Base-by-base conservation (phyloP, 2,329 filamentous ascomycete genomes). In the Stromatinia cepivora region DNA sequence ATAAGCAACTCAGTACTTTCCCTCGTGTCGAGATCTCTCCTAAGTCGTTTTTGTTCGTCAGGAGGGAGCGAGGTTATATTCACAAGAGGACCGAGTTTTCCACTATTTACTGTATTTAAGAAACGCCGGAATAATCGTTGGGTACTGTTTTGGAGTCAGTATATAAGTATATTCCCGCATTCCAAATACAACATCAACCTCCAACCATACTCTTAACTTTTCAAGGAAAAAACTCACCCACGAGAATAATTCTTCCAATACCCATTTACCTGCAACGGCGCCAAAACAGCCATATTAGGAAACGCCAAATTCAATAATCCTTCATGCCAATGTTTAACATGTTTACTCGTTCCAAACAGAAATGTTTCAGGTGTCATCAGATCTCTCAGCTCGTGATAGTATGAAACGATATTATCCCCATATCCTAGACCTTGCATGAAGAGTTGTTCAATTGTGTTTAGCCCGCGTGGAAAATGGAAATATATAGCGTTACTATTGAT, bases 261-360 rank as follows among this genome's bases (percentile, higher is more conserved):
- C 22, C 42, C 42, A 36, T 36, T 63, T n/a, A 63, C 59, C 28
- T 63, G 45, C 59, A 63, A 25, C 22, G 59, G 59, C 20, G 45
- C 28, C 22, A n/a, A 36, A 1, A 63, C 45, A 13, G 46, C 34
- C 31, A 63, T 36, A 11, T 11, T 15, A n/a, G 45, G 59, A n/a
- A 34, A 13, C 13, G 15, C 22, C 13, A 9, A 10, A 10, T 25
- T 5, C 15, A 63, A 50, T 8, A 63, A 63, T 0, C 28, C 11
- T 36, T 17, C 34, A 36, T 63, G 59, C 59, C 59, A 63, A 11
- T 36, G 22, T 25, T 20, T 63, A 4, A 31, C 20, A 25, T 63
- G 59, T 25, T 63, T 63, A 3, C 20, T 50, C 45, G 45, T 63
- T 22, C 22, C 20, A 36, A 63, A 63, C 2, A 63, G 28, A 28